Conservation (phyloP, 768 basidiomycete genomes). For the Kwoniella sp. region DNA sequence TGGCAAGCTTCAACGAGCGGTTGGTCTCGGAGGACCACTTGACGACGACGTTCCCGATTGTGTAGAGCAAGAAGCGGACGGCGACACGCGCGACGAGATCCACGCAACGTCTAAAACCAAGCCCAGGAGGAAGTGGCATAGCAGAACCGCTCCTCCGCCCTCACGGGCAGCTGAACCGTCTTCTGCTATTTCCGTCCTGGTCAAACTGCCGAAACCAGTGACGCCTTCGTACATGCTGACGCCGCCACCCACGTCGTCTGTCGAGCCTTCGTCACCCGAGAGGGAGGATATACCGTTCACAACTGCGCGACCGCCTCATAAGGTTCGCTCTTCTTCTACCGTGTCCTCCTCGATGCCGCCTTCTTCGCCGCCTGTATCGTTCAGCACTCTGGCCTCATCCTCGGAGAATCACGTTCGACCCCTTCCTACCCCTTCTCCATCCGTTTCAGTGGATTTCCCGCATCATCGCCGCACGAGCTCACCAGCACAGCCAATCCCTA, state of each 20-base stretch:
- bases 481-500: neutral
- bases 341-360: conserved; percentile 19
- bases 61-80: neutral
- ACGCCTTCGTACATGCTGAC: conserved; percentile 8
- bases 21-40: too few relatives aligned
- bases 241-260: conserved; percentile 19
- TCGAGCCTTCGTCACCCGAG: conserved; percentile 10
- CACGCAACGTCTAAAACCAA: neutral
- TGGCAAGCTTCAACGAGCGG: too few relatives aligned
- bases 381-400: neutral
- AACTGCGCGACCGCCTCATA: conserved; percentile 7
- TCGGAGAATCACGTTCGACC: neutral
- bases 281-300: neutral
- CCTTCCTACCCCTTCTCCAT: conserved; percentile 28
- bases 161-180: neutral
- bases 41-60: too few relatives aligned
- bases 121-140: neutral
- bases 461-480: conserved; percentile 4
- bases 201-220: neutral
- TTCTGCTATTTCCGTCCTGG: too few relatives aligned
- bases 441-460: conserved; percentile 4
- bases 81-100: too few relatives aligned
- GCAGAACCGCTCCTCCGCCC: neutral
- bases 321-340: conserved; percentile 8
- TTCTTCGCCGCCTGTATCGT: conserved; percentile 20